Evolutionary conservation across 1,284 basidiomycete genomes (phyloP).

Genomic region (Naganishia sp.): DNA sequence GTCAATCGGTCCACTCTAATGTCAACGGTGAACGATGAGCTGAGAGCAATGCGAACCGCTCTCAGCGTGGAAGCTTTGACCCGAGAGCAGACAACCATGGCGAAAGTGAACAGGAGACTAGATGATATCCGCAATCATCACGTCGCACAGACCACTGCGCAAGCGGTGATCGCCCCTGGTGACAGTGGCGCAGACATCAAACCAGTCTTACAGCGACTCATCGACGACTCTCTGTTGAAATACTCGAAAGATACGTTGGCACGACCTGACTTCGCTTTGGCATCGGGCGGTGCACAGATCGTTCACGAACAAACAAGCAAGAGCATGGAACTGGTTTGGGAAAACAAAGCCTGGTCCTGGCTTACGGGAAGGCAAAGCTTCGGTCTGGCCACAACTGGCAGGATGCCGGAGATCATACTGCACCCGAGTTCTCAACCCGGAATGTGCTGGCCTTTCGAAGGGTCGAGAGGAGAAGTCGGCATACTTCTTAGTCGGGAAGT

Average conservation of each 20-base stretch:
- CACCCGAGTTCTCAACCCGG: conserved; percentile 75
- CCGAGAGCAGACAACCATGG: conserved; percentile 7
- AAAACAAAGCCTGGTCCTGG: conserved; percentile 30
- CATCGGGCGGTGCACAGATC: conserved; percentile 75
- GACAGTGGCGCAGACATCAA: conserved; percentile 68
- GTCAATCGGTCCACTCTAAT: conserved; percentile 43
- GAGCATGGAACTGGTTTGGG: conserved; percentile 64
- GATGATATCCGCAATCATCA: neutral
- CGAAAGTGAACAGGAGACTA: neutral
- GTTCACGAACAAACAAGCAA: conserved; percentile 78
- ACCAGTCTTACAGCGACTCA: conserved; percentile 67
- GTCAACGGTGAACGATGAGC: conserved; percentile 43
- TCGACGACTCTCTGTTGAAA: conserved; percentile 65
- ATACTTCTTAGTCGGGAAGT: conserved; percentile 72
- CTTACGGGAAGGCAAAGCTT: conserved; percentile 23
- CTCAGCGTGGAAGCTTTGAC: conserved; percentile 9
- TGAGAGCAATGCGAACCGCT: conserved; percentile 35
- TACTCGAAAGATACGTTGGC: conserved; percentile 77
- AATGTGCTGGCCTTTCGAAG: conserved; percentile 89
- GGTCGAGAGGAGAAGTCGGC: conserved; percentile 74
- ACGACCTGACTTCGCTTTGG: conserved; percentile 79
- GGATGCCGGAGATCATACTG: conserved; percentile 78
- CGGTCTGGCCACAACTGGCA: conserved; percentile 61
- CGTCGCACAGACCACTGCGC: conserved; percentile 34
- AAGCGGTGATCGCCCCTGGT: conserved; percentile 52